A percentile compares a stretch with the other conserved stretches of the same genome.
phyloP scores from a whole-genome alignment of 768 basidiomycete species.

The Coprinopsis sp. region DNA sequence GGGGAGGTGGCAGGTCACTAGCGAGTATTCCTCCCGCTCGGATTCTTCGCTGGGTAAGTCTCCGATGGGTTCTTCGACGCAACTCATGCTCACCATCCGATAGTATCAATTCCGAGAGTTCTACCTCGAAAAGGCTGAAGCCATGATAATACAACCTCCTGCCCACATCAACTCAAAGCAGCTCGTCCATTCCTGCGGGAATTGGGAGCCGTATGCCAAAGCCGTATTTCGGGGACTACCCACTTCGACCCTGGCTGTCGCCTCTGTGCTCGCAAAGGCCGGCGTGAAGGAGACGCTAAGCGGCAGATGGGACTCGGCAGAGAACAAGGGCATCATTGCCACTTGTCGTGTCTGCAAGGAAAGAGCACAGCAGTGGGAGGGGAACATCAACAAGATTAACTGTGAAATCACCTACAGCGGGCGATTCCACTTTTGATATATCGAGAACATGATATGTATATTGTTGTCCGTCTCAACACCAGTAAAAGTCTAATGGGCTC shows the following conservation, averaged over 20 bases:
- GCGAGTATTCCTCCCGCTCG: neutral
- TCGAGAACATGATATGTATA: too few relatives aligned
- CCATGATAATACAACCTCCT: neutral
- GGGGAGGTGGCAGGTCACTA: neutral
- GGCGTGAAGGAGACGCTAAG: neutral
- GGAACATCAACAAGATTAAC: neutral
- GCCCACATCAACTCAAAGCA: neutral
- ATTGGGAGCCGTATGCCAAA: neutral
- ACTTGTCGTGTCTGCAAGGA: neutral
- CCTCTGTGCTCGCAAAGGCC: neutral
- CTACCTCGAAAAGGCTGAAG: neutral
- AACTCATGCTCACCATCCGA: neutral
- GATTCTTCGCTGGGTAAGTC: neutral
- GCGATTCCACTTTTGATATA: too few relatives aligned
- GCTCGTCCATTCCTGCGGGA: neutral
- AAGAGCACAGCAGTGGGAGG: neutral
- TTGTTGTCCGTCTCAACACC: too few relatives aligned
- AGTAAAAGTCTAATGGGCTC: too few relatives aligned
- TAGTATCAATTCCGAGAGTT: neutral
- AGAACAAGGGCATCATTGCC: neutral
- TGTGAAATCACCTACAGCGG: neutral
- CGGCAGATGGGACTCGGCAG: neutral
- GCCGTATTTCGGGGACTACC: neutral
- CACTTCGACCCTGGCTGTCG: neutral
- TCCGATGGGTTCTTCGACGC: neutral